Conservation (phyloP, 2,329 filamentous ascomycete genomes). For the Xylariaceae sp. region DNA sequence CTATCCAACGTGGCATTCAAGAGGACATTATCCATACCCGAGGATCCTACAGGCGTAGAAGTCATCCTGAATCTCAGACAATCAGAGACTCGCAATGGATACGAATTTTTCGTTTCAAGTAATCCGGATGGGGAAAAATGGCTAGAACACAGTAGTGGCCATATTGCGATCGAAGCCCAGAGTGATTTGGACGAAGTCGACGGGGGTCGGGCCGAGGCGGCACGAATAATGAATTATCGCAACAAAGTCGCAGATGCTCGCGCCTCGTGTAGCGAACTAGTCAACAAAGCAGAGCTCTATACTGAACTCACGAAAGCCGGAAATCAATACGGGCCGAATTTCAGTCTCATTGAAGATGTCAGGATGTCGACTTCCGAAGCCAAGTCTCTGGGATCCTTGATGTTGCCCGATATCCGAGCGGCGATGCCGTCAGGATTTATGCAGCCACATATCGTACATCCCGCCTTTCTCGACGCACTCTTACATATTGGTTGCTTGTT, state of each 20-base stretch:
- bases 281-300: neutral
- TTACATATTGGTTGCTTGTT: neutral
- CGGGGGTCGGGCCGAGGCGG: neutral
- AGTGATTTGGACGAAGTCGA: neutral
- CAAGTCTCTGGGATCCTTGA: neutral
- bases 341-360: neutral
- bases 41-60: neutral
- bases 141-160: neutral
- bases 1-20: neutral
- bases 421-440: conserved; percentile 6
- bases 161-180: neutral
- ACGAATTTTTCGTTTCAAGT: neutral
- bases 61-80: neutral
- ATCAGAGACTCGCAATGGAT: neutral
- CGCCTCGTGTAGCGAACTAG: no score
- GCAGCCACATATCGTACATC: conserved; percentile 10
- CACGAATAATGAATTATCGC: neutral
- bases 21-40: neutral
- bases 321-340: conserved; percentile 9
- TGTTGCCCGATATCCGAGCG: conserved; percentile 2
- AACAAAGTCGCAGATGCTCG: neutral
- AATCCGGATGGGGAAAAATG: conserved; percentile 2
- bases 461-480: conserved; percentile 3
- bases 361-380: neutral
- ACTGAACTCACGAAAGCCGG: neutral